Evolutionary conservation across 164 flowering plant genomes (phyloP), one percentile per base, ranked within the genome.

Genomic region (Saururus chinensis): DNA sequence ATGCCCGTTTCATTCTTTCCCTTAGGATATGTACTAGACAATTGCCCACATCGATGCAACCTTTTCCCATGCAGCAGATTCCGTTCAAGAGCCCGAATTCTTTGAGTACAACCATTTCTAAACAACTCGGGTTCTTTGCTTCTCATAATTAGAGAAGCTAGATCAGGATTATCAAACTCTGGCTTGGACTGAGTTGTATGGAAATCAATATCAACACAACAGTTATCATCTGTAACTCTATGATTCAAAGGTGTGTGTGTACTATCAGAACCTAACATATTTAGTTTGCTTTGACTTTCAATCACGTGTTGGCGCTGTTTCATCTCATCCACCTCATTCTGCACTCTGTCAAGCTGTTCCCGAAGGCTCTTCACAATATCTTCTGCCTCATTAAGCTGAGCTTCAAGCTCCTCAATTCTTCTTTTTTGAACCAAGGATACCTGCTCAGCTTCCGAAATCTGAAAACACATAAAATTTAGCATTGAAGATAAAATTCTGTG

Each of bases 351-450:
- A 74, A 89, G 68, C 70, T 88, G 89, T 63, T 71, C 72, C 64
- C 92, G 80, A 57, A 89, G 95, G 40, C 82, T 89, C 40, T 57
- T 76, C 17, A 82, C 89, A 51, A 79, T 84, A 60, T 87, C 89
- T 70, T 89, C 89, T 57, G 95, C 92, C 79, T 86, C 89, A 11
- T 81, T 82, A 9, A 92, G 88, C 73, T 89, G 95, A 53, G 81
- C 88, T 77, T 89, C 96, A 66, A 92, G 92, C 74, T 92, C 98
- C 56, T 84, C 81, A 68, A 84, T 84, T 71, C 69, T 83, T 60
- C 58, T 75, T 66, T 74, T 81, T 60, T 92, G 90, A 67, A 64
- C 70, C 60, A 71, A 67, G n/a, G 89, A 76, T 67, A 62, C 64
- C 58, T 56, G 62, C 71, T 84, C 86, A 30, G 82, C 81, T 78